Evolutionary conservation across 129 eudicot species (phyloP).

Genomic region (Pittosporum tobira): DNA sequence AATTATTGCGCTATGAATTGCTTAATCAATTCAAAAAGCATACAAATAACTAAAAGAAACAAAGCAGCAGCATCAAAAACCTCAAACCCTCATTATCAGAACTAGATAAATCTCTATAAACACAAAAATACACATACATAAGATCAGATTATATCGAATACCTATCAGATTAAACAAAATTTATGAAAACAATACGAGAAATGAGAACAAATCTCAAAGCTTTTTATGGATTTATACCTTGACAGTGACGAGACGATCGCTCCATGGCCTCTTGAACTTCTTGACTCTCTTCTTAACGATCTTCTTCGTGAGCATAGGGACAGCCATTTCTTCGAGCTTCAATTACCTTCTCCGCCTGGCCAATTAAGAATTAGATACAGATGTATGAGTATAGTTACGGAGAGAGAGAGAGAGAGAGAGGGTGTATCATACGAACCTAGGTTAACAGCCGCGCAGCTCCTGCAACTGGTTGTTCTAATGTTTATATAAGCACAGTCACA

Average conservation of each 20-base stretch:
- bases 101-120: background rate
- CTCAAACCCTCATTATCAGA: too few relatives aligned
- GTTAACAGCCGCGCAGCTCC: slow-evolving; percentile 8
- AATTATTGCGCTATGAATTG: background rate
- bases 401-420: background rate
- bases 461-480: background rate
- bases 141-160: too few relatives aligned
- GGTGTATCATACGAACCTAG: background rate
- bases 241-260: slow-evolving; percentile 42
- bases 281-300: slow-evolving; percentile 53
- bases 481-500: background rate
- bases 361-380: background rate
- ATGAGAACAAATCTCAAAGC: too few relatives aligned
- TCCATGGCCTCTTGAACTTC: slow-evolving; percentile 53
- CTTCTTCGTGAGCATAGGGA: slow-evolving; percentile 44
- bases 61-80: too few relatives aligned
- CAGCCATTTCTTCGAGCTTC: slow-evolving; percentile 36
- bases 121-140: background rate
- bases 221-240: slow-evolving; percentile 19
- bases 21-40: too few relatives aligned
- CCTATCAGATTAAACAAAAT: too few relatives aligned
- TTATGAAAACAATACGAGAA: background rate
- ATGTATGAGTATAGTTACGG: background rate
- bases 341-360: slow-evolving; percentile 4
- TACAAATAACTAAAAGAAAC: too few relatives aligned